Conservation (phyloP, 2,329 filamentous ascomycete species). For the Phoma sp. region DNA sequence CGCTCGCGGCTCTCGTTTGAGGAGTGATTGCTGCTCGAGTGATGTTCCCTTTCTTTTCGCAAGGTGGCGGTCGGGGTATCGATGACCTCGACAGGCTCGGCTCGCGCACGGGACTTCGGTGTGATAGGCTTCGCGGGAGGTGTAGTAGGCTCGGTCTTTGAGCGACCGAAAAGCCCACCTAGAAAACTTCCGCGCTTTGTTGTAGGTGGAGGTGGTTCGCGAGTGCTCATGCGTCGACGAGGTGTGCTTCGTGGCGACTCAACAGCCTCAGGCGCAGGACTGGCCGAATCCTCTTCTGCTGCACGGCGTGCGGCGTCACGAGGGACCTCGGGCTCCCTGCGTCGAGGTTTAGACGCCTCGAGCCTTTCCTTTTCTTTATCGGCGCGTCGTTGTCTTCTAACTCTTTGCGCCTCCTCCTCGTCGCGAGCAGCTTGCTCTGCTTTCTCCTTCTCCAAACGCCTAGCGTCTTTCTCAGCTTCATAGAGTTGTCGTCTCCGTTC, state of each 20-base stretch:
- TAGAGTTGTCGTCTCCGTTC: constrained; percentile 34
- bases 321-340: constrained; percentile 20
- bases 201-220: constrained; percentile 33
- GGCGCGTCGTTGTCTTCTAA: constrained; percentile 35
- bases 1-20: constrained; percentile 44
- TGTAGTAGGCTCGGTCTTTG: constrained; percentile 38
- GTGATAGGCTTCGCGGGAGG: constrained; percentile 36
- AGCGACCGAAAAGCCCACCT: constrained; percentile 43
- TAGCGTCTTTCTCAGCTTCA: constrained; percentile 32
- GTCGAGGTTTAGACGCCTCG: constrained; percentile 18
- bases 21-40: constrained; percentile 40
- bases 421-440: constrained; percentile 11
- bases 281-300: constrained; percentile 33
- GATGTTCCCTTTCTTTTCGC: constrained; percentile 33
- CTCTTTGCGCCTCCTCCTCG: constrained; percentile 34
- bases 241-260: constrained; percentile 34
- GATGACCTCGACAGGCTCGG: constrained; percentile 32
- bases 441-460: constrained; percentile 7
- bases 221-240: constrained; percentile 31
- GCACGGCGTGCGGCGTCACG: constrained; percentile 41
- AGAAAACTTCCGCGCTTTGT: constrained; percentile 40
- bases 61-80: constrained; percentile 22
- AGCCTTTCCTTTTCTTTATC: constrained; percentile 38
- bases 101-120: constrained; percentile 31
- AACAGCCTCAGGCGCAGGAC: constrained; percentile 25